Evolutionary conservation across 2,329 filamentous ascomycete genomes (phyloP).

Genomic region (Huntiella abstrusa): DNA sequence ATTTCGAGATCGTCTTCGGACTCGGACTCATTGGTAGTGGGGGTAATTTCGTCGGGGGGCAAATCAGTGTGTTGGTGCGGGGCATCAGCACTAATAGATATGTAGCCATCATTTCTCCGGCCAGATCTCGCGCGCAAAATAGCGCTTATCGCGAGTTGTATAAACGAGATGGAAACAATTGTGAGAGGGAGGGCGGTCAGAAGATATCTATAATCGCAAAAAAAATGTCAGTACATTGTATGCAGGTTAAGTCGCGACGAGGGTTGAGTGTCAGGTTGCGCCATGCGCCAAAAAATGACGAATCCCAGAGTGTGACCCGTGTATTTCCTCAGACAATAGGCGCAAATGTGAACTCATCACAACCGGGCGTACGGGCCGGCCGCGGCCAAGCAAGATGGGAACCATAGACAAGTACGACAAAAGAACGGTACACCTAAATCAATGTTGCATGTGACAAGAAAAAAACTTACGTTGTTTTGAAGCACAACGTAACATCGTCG

Average conservation of each 20-base stretch:
- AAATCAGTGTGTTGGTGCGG: constrained; percentile 32
- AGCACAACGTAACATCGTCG: constrained; percentile 46
- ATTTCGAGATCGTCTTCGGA: constrained; percentile 39
- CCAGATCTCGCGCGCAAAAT: background rate
- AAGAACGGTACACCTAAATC: too few relatives aligned
- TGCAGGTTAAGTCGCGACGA: too few relatives aligned
- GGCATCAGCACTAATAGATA: constrained; percentile 11
- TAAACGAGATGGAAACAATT: constrained; percentile 49
- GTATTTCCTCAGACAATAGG: background rate
- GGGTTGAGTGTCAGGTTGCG: too few relatives aligned
- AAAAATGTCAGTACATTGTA: background rate
- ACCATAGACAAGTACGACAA: too few relatives aligned
- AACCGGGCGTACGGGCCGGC: too few relatives aligned
- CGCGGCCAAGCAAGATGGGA: too few relatives aligned
- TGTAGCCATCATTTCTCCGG: constrained; percentile 2
- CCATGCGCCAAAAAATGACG: background rate
- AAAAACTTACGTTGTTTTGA: constrained; percentile 44
- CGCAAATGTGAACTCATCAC: background rate
- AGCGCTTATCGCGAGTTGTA: constrained; percentile 36
- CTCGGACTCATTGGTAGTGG: constrained; percentile 30
- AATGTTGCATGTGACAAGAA: too few relatives aligned
- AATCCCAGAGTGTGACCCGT: constrained; percentile 5
- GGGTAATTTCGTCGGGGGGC: constrained; percentile 25
- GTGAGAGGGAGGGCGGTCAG: constrained; percentile 62
- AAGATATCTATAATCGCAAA: constrained; percentile 40